Percentiles rank a stretch among this genome's conserved stretches.
These are phyloP conservation scores for Termitomyces sp. DNA, from an alignment of 768 basidiomycete genomes.

Conservation along the genomic window DNA sequence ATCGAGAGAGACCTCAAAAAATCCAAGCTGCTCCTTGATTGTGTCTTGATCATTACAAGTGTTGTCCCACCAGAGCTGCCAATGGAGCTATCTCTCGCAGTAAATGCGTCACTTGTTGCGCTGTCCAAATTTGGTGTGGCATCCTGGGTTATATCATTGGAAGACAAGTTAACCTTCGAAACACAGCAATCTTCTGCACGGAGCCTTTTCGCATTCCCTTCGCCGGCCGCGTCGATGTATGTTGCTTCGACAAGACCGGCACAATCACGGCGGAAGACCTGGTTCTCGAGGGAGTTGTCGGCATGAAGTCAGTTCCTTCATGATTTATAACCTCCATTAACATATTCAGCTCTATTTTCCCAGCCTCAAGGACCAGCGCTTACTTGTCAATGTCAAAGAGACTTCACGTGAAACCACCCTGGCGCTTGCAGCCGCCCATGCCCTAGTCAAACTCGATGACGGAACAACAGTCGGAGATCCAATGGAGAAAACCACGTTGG, in stretches of 20 bases:
- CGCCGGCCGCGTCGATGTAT: constrained; percentile 94
- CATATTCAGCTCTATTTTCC: constrained; percentile 6
- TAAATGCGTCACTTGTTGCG: constrained; percentile 92
- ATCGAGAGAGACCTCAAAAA: constrained; percentile 92
- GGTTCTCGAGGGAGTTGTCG: constrained; percentile 90
- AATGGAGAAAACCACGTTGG: constrained; percentile 97
- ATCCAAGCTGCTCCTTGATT: constrained; percentile 91
- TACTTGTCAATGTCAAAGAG: constrained; percentile 75
- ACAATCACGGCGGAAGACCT: constrained; percentile 96
- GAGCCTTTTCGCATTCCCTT: constrained; percentile 97
- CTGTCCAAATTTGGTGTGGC: constrained; percentile 84
- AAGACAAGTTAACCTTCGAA: neutral
- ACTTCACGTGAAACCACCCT: constrained; percentile 73
- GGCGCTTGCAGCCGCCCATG: constrained; percentile 92
- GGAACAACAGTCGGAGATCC: constrained; percentile 94
- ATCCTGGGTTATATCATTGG: neutral
- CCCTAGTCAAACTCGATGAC: constrained; percentile 90
- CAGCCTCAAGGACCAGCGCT: constrained; percentile 55
- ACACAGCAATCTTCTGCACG: constrained; percentile 92
- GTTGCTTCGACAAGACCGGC: constrained; percentile 99
- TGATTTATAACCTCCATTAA: neutral
- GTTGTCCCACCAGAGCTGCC: constrained; percentile 98
- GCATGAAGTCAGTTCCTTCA: constrained; percentile 63
- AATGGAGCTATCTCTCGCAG: constrained; percentile 95
- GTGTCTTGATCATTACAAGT: constrained; percentile 93